phyloP scores from a whole-genome alignment of 768 basidiomycete species.

The Xanthoconium purpureum region DNA sequence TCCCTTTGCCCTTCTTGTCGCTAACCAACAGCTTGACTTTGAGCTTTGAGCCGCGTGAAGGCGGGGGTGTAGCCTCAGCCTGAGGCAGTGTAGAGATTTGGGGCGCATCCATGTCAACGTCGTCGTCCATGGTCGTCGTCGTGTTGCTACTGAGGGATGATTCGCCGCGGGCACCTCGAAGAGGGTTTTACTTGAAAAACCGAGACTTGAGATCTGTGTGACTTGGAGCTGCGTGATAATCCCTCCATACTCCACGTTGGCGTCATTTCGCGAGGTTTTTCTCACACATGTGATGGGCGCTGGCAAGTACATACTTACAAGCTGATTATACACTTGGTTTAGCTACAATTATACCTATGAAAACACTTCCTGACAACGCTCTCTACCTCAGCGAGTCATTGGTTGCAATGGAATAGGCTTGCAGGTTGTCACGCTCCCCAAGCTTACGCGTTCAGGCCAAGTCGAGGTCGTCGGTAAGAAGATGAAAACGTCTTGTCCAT shows the following conservation, averaged over 20 bases:
- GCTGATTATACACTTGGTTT: no score
- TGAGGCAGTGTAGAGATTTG: slow-evolving; percentile 77
- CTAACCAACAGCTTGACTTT: slow-evolving; percentile 51
- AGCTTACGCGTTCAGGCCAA: no score
- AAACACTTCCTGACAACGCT: no score
- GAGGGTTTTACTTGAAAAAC: not conserved
- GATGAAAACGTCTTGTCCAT: no score
- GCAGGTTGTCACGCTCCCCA: no score
- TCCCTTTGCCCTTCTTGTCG: slow-evolving; percentile 39
- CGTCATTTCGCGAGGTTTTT: slow-evolving; percentile 6
- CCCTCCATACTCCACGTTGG: not conserved
- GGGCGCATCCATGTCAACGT: slow-evolving; percentile 73
- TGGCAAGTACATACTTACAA: not conserved
- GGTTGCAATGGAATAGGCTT: no score
- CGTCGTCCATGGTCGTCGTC: slow-evolving; percentile 35
- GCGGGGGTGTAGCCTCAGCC: slow-evolving; percentile 63
- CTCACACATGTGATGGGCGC: slow-evolving; percentile 9
- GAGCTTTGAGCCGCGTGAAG: slow-evolving; percentile 39
- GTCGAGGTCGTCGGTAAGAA: no score
- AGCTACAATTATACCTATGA: no score
- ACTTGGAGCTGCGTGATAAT: not conserved
- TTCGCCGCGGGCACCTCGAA: not conserved
- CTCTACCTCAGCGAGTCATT: no score
- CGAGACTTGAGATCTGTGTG: not conserved
- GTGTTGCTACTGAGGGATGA: not conserved